Evolutionary conservation across 768 basidiomycete genomes (phyloP).

Genomic region (Myochromella boudieri): DNA sequence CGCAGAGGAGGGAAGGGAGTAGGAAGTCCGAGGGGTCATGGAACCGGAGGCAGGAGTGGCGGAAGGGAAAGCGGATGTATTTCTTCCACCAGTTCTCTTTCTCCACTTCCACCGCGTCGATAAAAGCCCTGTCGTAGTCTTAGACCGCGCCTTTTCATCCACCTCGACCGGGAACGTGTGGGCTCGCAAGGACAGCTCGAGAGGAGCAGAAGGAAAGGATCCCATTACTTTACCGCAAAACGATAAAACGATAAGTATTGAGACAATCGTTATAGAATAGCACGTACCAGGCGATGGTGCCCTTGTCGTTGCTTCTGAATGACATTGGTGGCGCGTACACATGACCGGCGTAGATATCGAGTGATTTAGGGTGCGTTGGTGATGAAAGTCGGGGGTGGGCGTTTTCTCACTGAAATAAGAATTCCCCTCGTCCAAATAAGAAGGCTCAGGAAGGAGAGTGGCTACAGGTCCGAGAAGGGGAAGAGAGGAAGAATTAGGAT

Average conservation of each 20-base stretch:
- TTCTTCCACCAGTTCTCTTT: constrained; percentile 1
- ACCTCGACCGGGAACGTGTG: constrained; percentile 1
- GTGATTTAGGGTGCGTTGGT: constrained; percentile 11
- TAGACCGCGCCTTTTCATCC: neutral
- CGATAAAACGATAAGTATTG: no score
- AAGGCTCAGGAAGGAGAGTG: neutral
- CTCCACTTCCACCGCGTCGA: constrained; percentile 10
- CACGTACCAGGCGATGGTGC: constrained; percentile 1
- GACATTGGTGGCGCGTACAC: neutral
- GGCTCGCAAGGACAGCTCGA: neutral
- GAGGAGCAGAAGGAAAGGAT: neutral
- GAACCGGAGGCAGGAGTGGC: neutral
- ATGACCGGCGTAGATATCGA: constrained; percentile 13
- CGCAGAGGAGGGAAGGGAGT: neutral
- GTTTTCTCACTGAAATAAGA: neutral
- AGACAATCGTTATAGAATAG: neutral
- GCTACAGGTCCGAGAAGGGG: neutral
- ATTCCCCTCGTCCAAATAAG: neutral
- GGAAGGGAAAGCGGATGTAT: neutral
- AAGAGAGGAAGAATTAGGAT: neutral
- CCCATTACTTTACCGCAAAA: no score
- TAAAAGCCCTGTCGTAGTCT: neutral
- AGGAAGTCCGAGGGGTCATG: neutral
- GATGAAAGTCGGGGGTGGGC: neutral
- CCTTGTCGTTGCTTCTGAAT: constrained; percentile 7